A percentile compares a stretch with the other conserved stretches of the same genome.
Conservation (phyloP, 805 yeast species). For the Metschnikowia amazonensis region DNA sequence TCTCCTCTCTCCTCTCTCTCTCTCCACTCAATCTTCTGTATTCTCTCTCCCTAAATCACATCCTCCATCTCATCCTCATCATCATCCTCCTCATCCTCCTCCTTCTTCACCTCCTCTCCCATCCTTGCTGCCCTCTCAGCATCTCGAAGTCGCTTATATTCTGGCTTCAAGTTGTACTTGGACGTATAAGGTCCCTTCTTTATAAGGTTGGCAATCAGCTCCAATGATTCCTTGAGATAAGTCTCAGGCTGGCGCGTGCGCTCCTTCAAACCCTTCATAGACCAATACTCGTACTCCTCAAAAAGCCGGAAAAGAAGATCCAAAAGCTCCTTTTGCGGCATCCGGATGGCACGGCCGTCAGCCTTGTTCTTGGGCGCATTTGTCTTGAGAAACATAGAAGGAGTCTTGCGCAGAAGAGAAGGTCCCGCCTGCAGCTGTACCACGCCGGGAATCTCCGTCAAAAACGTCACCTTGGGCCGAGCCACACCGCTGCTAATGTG, state of each 20-base stretch:
- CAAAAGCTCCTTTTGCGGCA: conserved; percentile 88
- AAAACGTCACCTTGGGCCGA: conserved; percentile 62
- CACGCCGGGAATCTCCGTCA: conserved; percentile 82
- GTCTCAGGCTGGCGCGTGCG: conserved; percentile 94
- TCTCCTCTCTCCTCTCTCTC: too few species aligned
- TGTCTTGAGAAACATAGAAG: conserved; percentile 60
- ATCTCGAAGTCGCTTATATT: conserved; percentile 75
- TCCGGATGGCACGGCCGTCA: conserved; percentile 88
- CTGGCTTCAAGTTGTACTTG: conserved; percentile 85
- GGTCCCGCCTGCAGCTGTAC: conserved; percentile 85
- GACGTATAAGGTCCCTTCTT: conserved; percentile 95
- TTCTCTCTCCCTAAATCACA: conserved; percentile 16
- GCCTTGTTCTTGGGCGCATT: conserved; percentile 41
- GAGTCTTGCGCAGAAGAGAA: conserved; percentile 63
- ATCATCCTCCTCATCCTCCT: conserved; percentile 38
- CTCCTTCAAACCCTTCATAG: conserved; percentile 88
- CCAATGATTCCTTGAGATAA: conserved; percentile 85
- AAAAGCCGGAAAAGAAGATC: conserved; percentile 84
- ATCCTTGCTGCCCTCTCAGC: conserved; percentile 68
- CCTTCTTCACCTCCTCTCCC: conserved; percentile 38
- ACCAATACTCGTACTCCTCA: conserved; percentile 96
- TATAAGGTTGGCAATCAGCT: conserved; percentile 80
- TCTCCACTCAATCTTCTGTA: too few species aligned
- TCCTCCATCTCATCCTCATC: conserved; percentile 56
- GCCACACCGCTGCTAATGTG: conserved; percentile 44